Evolutionary conservation across 106 monocot genomes (phyloP), one percentile per base, ranked within the genome.

Genomic region (Dioscorea dumetorum): DNA sequence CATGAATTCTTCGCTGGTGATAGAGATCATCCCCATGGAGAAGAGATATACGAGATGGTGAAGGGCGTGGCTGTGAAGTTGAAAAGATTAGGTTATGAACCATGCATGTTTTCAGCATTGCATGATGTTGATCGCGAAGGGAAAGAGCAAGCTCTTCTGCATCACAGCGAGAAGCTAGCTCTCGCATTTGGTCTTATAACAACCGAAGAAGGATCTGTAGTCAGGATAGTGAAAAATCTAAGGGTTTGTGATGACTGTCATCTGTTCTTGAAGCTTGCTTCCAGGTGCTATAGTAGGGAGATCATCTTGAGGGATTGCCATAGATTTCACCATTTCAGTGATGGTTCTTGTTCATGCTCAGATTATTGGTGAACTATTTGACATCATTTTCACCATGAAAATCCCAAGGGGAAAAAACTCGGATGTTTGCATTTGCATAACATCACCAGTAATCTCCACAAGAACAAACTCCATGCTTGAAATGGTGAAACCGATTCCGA

Each of bases 1-100:
- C 68, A 75, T 23, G 67, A 69, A 48, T 76, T 76, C 56, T 33
- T 70, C 3, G 76, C 75, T 6, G 63, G 69, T 21, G 62, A 70
- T 48, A 35, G 62, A 53, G 33, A 31, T 49, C 69, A 69, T 34
- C 63, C 35, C 21, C 48, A 17, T 12, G n/a, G 57, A n/a, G 17
- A 28, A 49, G 63, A 60, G 34, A 60, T 70, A 51, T 60, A 70
- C 11, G 21, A 50, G 6, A 68, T 68, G 68, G 21, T 68, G 56
- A 56, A 57, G 16, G 49, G 11, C 19, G 57, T 57, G 54, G 68
- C 33, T 34, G 56, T 31, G 17, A 68, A 28, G 20, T 15, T 68
- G 68, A 56, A 57, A 21, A 32, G 17, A 57, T 54, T 33, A 68
- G 68, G 68, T 6, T 57, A 68, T 34, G 33, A 33, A 8, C 57